Evolutionary conservation across 441 rosid genomes (phyloP).

Genomic region (Hura crepitans): DNA sequence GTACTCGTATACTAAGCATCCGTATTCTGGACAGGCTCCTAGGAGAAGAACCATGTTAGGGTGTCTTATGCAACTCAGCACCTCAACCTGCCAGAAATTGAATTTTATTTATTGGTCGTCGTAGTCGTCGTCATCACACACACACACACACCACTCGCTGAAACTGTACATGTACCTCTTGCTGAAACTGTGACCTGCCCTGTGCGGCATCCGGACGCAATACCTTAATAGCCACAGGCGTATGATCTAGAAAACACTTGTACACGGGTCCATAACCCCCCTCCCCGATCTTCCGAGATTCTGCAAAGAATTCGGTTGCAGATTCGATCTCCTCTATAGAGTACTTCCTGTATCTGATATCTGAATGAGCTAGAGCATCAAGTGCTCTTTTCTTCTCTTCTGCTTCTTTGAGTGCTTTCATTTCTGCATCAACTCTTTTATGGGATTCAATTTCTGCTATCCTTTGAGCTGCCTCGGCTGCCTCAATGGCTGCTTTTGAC

Average conservation of each 20-base stretch:
- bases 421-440: constrained; percentile 64
- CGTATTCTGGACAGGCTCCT: constrained; percentile 89
- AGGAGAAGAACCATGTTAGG: constrained; percentile 94
- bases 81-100: constrained; percentile 66
- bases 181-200: constrained; percentile 86
- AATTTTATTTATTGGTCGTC: neutral
- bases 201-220: constrained; percentile 85
- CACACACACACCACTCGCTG: too few species aligned
- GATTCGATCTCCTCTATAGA: constrained; percentile 77
- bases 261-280: constrained; percentile 95
- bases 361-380: constrained; percentile 46
- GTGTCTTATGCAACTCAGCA: constrained; percentile 84
- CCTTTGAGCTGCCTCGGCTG: constrained; percentile 85
- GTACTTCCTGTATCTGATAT: constrained; percentile 72
- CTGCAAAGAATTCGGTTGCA: constrained; percentile 66
- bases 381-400: constrained; percentile 71
- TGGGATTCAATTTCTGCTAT: constrained; percentile 74
- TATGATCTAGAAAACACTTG: constrained; percentile 66
- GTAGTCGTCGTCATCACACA: neutral
- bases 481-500: constrained; percentile 77
- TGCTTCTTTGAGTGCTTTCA: constrained; percentile 67
- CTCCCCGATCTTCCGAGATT: constrained; percentile 71
- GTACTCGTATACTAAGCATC: constrained; percentile 82
- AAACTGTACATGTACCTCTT: constrained; percentile 61
- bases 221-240: constrained; percentile 77